Conservation (phyloP, 1,139 yeast genomes). For the Kluyveromyces sp. region DNA sequence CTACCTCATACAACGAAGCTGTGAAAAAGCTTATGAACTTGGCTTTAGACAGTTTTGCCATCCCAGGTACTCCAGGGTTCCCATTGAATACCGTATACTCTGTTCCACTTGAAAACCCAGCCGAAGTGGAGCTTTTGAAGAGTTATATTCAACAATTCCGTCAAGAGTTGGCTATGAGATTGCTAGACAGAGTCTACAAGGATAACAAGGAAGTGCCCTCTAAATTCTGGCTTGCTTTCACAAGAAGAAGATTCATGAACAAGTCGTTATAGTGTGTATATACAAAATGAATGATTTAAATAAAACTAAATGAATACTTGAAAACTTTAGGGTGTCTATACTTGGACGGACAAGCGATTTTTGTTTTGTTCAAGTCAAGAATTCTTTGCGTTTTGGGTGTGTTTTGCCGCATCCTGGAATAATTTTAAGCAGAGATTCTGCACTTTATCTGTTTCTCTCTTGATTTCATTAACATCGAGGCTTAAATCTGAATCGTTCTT, state of each 20-base stretch:
- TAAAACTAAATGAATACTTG: not conserved
- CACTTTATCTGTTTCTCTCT: conserved; percentile 41
- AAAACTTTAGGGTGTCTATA: too few relatives aligned
- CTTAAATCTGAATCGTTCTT: conserved; percentile 34
- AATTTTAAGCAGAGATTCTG: conserved; percentile 45
- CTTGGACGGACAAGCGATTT: too few relatives aligned
- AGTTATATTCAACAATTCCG: conserved; percentile 84
- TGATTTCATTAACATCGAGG: conserved; percentile 30
- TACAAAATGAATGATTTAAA: not conserved
- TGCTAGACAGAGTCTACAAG: conserved; percentile 63
- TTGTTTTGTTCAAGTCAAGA: too few relatives aligned
- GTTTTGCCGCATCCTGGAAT: conserved; percentile 45
- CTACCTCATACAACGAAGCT: conserved; percentile 54
- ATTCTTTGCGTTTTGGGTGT: conserved; percentile 8
- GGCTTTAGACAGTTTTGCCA: conserved; percentile 77
- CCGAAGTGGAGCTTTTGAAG: conserved; percentile 72
- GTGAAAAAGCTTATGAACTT: conserved; percentile 66
- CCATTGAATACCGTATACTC: conserved; percentile 80
- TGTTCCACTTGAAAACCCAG: conserved; percentile 59
- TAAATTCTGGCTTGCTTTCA: conserved; percentile 92
- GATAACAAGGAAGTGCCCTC: conserved; percentile 49
- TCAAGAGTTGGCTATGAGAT: conserved; percentile 82
- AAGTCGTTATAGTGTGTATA: conserved; percentile 38
- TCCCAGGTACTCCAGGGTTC: conserved; percentile 94
- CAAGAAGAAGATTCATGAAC: conserved; percentile 93